These are phyloP conservation scores for Dovyalis caffra DNA, from an alignment of 345 rosid species.

Conservation along the genomic window DNA sequence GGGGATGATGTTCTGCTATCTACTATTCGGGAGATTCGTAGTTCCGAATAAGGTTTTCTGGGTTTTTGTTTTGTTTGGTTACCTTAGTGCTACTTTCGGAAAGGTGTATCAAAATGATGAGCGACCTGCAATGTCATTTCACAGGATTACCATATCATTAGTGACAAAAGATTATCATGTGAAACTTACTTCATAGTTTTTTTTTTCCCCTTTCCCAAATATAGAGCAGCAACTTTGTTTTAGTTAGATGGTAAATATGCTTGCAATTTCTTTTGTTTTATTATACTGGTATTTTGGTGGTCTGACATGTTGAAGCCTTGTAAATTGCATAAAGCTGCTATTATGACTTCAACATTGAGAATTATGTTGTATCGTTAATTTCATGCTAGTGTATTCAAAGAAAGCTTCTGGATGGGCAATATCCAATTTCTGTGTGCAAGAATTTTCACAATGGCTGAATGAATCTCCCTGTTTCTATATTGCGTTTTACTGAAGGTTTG, in stretches of 20 bases:
- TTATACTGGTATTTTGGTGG: not conserved
- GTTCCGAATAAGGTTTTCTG: conserved; percentile 18
- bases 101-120: not conserved
- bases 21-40: conserved; percentile 32
- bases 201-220: not conserved
- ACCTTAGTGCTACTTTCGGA: not conserved
- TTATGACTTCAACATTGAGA: not conserved
- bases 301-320: not conserved
- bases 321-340: not conserved
- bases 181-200: not conserved
- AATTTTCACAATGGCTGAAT: no score
- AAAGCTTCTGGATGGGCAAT: not conserved
- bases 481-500: no score
- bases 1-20: conserved; percentile 41
- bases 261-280: not conserved
- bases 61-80: not conserved
- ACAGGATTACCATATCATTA: not conserved
- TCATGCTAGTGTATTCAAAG: not conserved
- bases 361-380: not conserved
- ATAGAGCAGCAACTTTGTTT: not conserved
- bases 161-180: not conserved
- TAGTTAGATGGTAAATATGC: not conserved
- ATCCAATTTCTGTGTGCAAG: not conserved
- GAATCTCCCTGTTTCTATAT: no score
- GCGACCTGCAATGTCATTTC: not conserved